Evolutionary conservation across 139 green algal genomes (phyloP).

Genomic region (Chlamydomonas incerta): DNA sequence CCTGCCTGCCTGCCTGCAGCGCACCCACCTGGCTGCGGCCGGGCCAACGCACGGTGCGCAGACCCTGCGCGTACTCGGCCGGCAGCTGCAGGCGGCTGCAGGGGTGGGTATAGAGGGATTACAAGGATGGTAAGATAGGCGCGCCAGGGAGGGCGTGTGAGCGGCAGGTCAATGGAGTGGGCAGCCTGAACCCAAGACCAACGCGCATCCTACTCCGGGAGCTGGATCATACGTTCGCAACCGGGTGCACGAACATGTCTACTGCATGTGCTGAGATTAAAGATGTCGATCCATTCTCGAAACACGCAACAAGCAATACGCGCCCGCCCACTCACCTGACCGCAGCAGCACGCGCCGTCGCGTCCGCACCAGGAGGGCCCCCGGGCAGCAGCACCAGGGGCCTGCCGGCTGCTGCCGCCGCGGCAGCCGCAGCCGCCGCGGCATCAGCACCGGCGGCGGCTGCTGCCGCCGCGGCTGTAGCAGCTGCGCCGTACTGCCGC

Average conservation of each 20-base stretch:
- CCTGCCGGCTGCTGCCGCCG: neutral
- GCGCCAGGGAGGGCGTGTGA: too few relatives aligned
- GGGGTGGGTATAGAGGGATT: too few relatives aligned
- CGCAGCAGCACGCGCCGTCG: conserved; percentile 35
- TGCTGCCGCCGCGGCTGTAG: conserved; percentile 39
- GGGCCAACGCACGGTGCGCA: conserved; percentile 68
- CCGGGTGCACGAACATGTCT: too few relatives aligned
- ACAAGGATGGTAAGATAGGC: too few relatives aligned
- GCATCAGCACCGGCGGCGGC: neutral
- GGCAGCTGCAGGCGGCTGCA: conserved; percentile 50
- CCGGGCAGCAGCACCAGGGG: neutral
- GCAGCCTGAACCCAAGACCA: too few relatives aligned
- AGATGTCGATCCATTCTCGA: too few relatives aligned
- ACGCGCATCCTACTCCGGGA: too few relatives aligned
- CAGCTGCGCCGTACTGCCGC: conserved; percentile 8
- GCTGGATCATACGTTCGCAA: too few relatives aligned
- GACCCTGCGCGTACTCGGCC: conserved; percentile 69
- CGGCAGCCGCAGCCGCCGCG: neutral
- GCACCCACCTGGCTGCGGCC: conserved; percentile 81
- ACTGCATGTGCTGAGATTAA: too few relatives aligned
- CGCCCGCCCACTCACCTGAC: neutral
- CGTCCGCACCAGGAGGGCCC: neutral
- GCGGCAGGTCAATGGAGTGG: too few relatives aligned
- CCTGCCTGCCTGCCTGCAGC: too few relatives aligned
- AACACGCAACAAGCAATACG: too few relatives aligned